Percentiles rank a stretch among this genome's conserved stretches.
phyloP scores from a whole-genome alignment of 2,329 filamentous ascomycete genomes.

The Pyricularia grisea region DNA sequence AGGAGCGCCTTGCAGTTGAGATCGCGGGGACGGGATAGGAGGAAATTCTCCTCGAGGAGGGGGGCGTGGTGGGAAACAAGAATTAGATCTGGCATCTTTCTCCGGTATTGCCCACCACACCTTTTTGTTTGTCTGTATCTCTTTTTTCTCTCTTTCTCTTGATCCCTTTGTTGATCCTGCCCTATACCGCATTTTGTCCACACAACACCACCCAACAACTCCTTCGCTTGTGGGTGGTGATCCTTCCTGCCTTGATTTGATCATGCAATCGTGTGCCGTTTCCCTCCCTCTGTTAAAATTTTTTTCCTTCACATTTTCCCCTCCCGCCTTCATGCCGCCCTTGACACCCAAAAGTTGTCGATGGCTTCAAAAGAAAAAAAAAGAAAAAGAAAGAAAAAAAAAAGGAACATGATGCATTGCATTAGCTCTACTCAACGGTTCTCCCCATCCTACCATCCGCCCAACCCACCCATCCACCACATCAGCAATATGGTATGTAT shows the following conservation, averaged over 20 bases:
- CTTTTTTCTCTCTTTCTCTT: background rate
- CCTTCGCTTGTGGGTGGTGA: background rate
- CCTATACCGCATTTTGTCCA: background rate
- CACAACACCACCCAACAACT: background rate
- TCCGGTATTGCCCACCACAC: background rate
- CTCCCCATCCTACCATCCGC: background rate
- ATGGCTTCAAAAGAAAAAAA: too few species aligned
- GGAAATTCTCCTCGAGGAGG: background rate
- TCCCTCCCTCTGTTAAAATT: background rate
- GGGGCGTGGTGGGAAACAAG: background rate
- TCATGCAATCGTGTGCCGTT: background rate
- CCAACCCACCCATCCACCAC: background rate
- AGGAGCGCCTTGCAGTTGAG: background rate
- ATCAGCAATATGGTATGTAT: background rate
- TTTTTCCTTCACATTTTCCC: background rate
- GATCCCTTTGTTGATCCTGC: background rate
- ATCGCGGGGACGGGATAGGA: background rate
- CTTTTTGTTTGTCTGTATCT: background rate
- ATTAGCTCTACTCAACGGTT: background rate
- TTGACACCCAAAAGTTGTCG: background rate
- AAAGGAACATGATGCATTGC: background rate
- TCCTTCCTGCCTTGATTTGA: background rate
- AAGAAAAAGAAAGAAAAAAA: too few species aligned
- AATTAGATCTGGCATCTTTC: background rate
- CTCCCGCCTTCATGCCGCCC: background rate